Percentiles rank a stretch among this genome's conserved stretches.
Conservation (phyloP, 2,329 filamentous ascomycete species). For the Beauveria caledonica region DNA sequence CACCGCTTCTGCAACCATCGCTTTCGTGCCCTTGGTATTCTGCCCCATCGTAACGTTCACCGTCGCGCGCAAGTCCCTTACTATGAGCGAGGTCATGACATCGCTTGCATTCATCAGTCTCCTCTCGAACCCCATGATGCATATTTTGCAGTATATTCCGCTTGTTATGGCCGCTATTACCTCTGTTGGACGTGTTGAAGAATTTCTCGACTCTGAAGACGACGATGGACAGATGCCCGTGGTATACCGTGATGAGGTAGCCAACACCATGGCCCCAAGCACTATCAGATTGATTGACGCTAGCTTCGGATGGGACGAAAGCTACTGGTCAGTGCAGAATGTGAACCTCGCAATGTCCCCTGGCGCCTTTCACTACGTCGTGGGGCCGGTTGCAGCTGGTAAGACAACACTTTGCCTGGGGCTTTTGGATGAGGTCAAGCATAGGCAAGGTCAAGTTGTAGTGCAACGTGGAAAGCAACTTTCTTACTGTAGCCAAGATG, state of each 20-base stretch:
- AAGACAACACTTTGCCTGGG: slow-evolving; percentile 5
- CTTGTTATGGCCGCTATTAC: neutral
- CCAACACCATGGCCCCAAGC: neutral
- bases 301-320: neutral
- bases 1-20: slow-evolving; percentile 19
- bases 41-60: slow-evolving; percentile 26
- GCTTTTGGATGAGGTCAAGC: neutral
- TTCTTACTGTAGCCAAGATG: slow-evolving; percentile 19
- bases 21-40: slow-evolving; percentile 23
- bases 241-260: neutral
- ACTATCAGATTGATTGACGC: neutral
- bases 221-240: neutral
- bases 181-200: neutral
- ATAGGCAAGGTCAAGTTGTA: neutral
- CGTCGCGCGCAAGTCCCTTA: slow-evolving; percentile 15
- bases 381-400: slow-evolving; percentile 28
- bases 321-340: neutral
- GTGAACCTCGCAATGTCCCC: neutral
- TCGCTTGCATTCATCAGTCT: slow-evolving; percentile 22
- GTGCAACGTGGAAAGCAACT: neutral
- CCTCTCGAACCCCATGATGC: slow-evolving; percentile 18
- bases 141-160: slow-evolving; percentile 6
- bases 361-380: neutral
- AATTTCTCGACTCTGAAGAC: neutral
- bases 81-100: slow-evolving; percentile 21